Percentiles rank a stretch among this genome's conserved stretches.
Evolutionary conservation across 108 stramenopile species (phyloP).

Genomic region (Nannochloropsis granulata): DNA sequence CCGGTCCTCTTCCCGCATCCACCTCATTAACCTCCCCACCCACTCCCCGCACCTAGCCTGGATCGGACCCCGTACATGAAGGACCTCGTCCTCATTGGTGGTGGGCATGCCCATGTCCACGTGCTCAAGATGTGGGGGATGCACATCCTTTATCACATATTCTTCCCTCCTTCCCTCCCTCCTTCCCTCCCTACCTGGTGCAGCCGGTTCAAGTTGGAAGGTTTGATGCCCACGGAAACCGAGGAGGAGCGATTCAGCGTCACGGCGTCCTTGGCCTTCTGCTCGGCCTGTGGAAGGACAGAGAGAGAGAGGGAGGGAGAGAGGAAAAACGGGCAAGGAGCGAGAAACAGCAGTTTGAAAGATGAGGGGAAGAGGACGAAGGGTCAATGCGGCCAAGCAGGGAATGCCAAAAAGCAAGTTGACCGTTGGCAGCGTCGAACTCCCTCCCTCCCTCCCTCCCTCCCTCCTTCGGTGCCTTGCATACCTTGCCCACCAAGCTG

Average conservation of each 20-base stretch:
- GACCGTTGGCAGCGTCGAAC: too few relatives aligned
- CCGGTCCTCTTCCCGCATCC: too few relatives aligned
- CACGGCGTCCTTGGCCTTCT: neutral
- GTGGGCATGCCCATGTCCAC: slow-evolving; percentile 88
- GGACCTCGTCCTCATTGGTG: slow-evolving; percentile 77
- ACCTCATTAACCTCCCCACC: neutral
- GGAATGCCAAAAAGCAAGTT: too few relatives aligned
- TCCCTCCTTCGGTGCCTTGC: neutral
- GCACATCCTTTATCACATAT: slow-evolving; percentile 7
- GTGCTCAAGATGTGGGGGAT: slow-evolving; percentile 77
- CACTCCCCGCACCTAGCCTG: neutral
- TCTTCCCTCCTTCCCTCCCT: neutral
- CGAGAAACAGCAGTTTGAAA: too few relatives aligned
- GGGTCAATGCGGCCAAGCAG: too few relatives aligned
- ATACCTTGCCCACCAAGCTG: neutral
- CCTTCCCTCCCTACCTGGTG: neutral
- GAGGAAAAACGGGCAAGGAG: too few relatives aligned
- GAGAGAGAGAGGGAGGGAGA: neutral
- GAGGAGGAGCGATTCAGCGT: neutral
- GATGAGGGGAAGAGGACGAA: too few relatives aligned
- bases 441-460: too few relatives aligned
- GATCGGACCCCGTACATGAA: neutral
- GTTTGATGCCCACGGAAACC: neutral
- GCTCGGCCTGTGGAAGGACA: neutral
- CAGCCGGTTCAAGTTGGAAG: neutral